phyloP scores from a whole-genome alignment of 2,329 filamentous ascomycete species.

The Fusarium sp. region DNA sequence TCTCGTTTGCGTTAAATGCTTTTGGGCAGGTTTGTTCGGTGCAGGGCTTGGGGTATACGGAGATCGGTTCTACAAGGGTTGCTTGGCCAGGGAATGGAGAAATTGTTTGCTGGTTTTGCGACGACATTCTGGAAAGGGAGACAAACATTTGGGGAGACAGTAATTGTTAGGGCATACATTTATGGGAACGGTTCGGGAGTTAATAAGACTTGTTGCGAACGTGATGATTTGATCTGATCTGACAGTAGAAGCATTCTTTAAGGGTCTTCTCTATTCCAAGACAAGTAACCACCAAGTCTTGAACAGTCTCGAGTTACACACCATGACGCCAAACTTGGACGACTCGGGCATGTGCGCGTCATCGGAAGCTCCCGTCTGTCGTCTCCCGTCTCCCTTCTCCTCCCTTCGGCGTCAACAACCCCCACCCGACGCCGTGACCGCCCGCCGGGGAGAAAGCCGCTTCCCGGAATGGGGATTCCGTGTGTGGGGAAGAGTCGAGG shows the following conservation, averaged over 20 bases:
- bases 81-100: slow-evolving; percentile 35
- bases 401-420: slow-evolving; percentile 1
- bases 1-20: slow-evolving; percentile 30
- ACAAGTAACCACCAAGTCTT: not conserved
- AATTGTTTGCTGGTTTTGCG: slow-evolving; percentile 36
- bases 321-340: not conserved
- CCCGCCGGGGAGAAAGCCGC: slow-evolving; percentile 33
- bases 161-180: slow-evolving; percentile 20
- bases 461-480: slow-evolving; percentile 9
- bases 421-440: slow-evolving; percentile 27
- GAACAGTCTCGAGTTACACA: not conserved
- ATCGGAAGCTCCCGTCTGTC: slow-evolving; percentile 25
- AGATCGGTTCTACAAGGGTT: slow-evolving; percentile 35
- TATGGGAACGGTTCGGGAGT: slow-evolving; percentile 5
- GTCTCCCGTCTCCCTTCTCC: not conserved
- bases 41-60: slow-evolving; percentile 26
- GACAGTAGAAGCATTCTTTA: not conserved
- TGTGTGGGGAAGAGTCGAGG: slow-evolving; percentile 13
- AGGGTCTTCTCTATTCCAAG: not conserved
- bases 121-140: not conserved
- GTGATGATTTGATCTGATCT: not conserved
- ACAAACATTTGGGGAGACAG: slow-evolving; percentile 4
- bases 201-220: slow-evolving; percentile 31
- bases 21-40: slow-evolving; percentile 30
- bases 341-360: slow-evolving; percentile 33